Evolutionary conservation across 352 stramenopile genomes (phyloP), one percentile per base, ranked within the genome.

Genomic region (Aphanomyces cochlioides): DNA sequence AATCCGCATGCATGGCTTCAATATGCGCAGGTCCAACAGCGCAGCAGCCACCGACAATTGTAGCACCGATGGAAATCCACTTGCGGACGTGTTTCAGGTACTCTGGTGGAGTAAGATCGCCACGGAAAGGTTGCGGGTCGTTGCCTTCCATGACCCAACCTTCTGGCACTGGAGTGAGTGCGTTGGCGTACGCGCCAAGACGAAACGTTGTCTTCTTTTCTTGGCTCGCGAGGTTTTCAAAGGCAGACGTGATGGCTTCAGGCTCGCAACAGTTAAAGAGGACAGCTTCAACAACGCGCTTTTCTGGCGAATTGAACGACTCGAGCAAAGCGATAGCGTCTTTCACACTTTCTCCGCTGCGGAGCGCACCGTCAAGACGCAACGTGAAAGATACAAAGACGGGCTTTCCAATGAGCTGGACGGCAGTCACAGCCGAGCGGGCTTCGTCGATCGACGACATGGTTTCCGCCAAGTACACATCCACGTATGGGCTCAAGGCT

Each of bases 221-320:
- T 28, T 28, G 28, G 28, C 28, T 2, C 36, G 28, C 5, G 54
- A 97, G 77, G 28, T 81, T 72, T 57, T 66, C n/a, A 3, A 97
- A 74, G 17, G 87, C 90, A 70, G 79, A 84, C 17, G 81, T 90
- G 43, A 97, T 90, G 7, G 85, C 75, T 73, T 97, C 90, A 1
- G 90, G 90, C 63, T 92, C 81, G 43, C 78, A 88, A 57, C 90
- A 98, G 75, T 97, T 98, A 72, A 98, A 97, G 3, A 97, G 73
- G 69, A 98, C 78, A 15, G 72, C 90, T 47, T 85, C 69, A 2
- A 96, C 70, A 43, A 8, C 54, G 19, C 17, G 54, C 10, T 37
- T 7, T n/a, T 47, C 67, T 28, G 28, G 28, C 28, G 28, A 28
- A 28, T 28, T 28, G 67, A 47, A 70, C 1, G 47, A 70, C 37